Evolutionary conservation across 768 basidiomycete species (phyloP), one percentile per base, ranked within the genome.

Genomic region (Mrakia blollopis): DNA sequence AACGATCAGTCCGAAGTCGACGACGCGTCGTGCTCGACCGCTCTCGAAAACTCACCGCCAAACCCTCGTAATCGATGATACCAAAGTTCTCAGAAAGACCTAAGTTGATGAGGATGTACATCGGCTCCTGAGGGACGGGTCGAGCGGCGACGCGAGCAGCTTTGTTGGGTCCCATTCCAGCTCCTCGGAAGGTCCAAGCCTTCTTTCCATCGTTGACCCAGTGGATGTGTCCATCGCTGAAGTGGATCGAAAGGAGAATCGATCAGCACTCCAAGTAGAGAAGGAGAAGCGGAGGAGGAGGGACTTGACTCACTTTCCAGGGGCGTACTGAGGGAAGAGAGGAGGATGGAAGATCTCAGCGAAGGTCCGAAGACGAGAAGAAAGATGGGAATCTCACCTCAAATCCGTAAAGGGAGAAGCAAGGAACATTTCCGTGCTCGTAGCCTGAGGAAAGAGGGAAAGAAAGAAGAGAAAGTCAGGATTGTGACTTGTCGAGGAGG

Each of bases 61-160:
- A 23, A 0, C 71, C 74, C 11, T 76, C 74, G 47, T 60, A 79
- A 84, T 97, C 90, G 72, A 94, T 89, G 6, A 83, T 79, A 14
- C 89, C 90, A 80, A 97, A 97, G 83, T 91, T 91, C 75, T 85
- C 84, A 7, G 92, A 93, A 84, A 96, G 89, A 74, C 92, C 94
- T 80, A 94, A 85, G 83, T 95, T 94, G 81, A 88, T 85, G 80
- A 97, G 90, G 81, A 98, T 85, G 80, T 93, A 93, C 39, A 72
- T 89, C 14, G 93, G 93, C 81, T 96, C 93, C 79, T 91, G 89
- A 0, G 93, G 88, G 54, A 95, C 85, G 16, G 91, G 89, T 74
- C 93, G 85, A 47, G 87, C 86, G 21, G 88, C 84, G 74, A 94
- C 91, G 79, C 91, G 84, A 3, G 88, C 88, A 30, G 81, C 79